Evolutionary conservation across 768 basidiomycete genomes (phyloP), one percentile per base, ranked within the genome.

Genomic region (Mycena sanguinolenta): DNA sequence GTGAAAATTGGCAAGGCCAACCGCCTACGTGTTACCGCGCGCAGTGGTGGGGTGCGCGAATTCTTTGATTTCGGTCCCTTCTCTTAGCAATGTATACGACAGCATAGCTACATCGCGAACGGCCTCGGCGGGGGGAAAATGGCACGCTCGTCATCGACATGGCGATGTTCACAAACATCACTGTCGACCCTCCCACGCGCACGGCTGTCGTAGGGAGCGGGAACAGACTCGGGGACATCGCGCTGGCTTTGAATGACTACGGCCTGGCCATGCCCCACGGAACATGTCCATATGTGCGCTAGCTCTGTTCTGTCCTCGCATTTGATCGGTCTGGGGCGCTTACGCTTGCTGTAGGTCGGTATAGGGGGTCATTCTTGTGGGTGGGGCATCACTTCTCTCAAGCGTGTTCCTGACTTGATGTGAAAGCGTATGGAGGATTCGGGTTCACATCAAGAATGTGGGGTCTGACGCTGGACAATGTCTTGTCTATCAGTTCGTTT

Each of bases 61-160:
- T 32, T 63, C 58, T 42, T 10, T 23, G 19, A 39, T 54, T 57
- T 32, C 10, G 8, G 12, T n/a, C 28, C 38, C 7, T 50, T 27
- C 16, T 12, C 32, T 52, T 17, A 64, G 34, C 25, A 7, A 53
- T 10, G 14, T 0, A 21, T 34, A 27, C 25, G n/a, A 12, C 55
- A 76, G 81, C 85, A 86, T 68, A 84, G 83, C 70, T 87, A 86
- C 65, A 80, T 84, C 17, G 84, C 84, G 0, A 83, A 84, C 63
- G 82, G 84, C 2, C 77, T 84, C 1, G 83, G 84, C 44, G 52
- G 17, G 84, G 84, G 8, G 79, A 82, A 72, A 75, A 83, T 58
- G 84, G 83, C 4, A 77, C 79, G 2, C 69, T 86, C 7, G 82
- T 87, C 42, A 75, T 87, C 23, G 85, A 87, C 67, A 71, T 86